These are phyloP conservation scores for Creolimax fragrantissima DNA, from an alignment of 78 protist species.

Conservation along the genomic window DNA sequence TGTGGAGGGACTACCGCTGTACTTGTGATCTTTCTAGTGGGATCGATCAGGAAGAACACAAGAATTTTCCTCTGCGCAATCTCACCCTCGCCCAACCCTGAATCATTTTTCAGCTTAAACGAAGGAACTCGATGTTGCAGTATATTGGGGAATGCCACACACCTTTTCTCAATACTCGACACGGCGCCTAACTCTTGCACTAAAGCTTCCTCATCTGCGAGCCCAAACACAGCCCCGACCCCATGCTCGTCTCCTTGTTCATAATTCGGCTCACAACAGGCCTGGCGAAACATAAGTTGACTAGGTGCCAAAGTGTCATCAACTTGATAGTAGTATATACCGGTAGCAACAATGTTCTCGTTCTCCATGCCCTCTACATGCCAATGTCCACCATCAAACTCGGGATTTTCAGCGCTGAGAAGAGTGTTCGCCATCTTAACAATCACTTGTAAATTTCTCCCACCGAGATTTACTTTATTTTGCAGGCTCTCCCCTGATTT, in stretches of 20 bases:
- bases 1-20: neutral
- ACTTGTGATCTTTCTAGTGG: neutral
- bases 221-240: neutral
- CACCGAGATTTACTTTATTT: neutral
- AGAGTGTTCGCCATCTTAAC: slow-evolving; percentile 39
- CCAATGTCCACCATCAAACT: slow-evolving; percentile 40
- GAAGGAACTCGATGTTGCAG: slow-evolving; percentile 30
- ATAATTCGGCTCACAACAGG: neutral
- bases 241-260: neutral
- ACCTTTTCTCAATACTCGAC: slow-evolving; percentile 8
- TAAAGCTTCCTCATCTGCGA: neutral
- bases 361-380: slow-evolving; percentile 51
- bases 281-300: slow-evolving; percentile 17
- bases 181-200: slow-evolving; percentile 6
- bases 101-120: neutral
- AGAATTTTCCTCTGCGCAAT: neutral
- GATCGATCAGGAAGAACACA: neutral
- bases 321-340: slow-evolving; percentile 37
- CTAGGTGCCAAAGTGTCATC: slow-evolving; percentile 5
- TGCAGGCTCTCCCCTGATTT: neutral
- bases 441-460: slow-evolving; percentile 16
- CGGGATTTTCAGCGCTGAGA: slow-evolving; percentile 33
- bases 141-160: slow-evolving; percentile 42
- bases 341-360: slow-evolving; percentile 39
- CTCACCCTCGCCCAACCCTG: neutral